Base-by-base conservation (phyloP, 1,284 basidiomycete species). In the Leccinum subrobustum region DNA sequence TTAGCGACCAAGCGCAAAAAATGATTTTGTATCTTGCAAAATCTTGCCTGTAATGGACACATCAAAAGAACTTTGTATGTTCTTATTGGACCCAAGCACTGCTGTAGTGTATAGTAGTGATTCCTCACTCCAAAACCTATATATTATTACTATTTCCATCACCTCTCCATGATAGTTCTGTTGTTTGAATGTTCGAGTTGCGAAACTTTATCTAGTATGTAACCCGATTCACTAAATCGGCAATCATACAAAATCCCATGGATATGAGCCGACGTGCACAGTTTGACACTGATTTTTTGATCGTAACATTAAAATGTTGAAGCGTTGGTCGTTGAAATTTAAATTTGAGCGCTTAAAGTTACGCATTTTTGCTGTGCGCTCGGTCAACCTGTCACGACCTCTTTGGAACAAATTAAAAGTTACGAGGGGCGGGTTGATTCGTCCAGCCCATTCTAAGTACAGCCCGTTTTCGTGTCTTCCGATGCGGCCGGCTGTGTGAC, bases 1-100 rank as follows among this genome's bases (percentile, higher is more conserved):
- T 23, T 54, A 73, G 74, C 61, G 25, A 61, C 60, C 35, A 73
- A 73, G 60, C 71, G 71, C 62, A 73, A 72, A 64, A 73, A 71
- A 54, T 71, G 60, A 71, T 23, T 18, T 14, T 20, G 11, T 44
- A 50, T 9, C 25, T 25, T n/a, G 14, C 8, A 18, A 14, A 48
- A 14, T 20, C 23, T 44, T 51, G 6, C 23, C 20, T 23, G 29
- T 48, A 23, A 56, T 18, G 18, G 20, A 54, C 23, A 20, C 29
- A 53, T 52, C 54, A 7, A 56, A 37, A 39, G 33, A 53, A 33
- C 11, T 56, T 33, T 29, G 50, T 52, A 12, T 60, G 47, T 54
- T 59, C 39, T 54, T 16, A 54, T 52, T 47, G 59, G 52, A 47
- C 18, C 20, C 27, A 12, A 56, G 50, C 31, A 31, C 68, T 35